Conservation (phyloP, 2,329 filamentous ascomycete species). For the Botrytis squamosa region DNA sequence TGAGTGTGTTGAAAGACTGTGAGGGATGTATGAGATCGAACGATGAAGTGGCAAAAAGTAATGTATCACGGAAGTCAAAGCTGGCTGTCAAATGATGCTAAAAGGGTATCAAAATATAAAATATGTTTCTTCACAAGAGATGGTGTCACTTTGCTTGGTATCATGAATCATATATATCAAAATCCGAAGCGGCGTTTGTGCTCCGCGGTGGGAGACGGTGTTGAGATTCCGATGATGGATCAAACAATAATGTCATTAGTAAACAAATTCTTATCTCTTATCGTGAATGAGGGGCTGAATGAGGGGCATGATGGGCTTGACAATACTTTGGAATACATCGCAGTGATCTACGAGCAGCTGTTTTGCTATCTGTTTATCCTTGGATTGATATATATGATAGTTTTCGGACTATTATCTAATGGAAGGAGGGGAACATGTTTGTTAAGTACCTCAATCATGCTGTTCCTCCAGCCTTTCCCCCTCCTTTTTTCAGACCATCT, state of each 20-base stretch:
- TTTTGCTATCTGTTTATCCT: not conserved
- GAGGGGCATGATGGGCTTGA: not conserved
- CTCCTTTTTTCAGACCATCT: not conserved
- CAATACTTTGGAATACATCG: not conserved
- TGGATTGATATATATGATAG: too few species aligned
- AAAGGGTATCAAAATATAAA: not conserved
- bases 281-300: slow-evolving; percentile 19
- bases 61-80: not conserved
- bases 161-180: slow-evolving; percentile 17
- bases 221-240: slow-evolving; percentile 16
- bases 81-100: not conserved
- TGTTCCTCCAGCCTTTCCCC: not conserved
- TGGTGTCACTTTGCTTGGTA: not conserved
- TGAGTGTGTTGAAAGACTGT: slow-evolving; percentile 25
- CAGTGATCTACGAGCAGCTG: not conserved
- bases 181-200: slow-evolving; percentile 1
- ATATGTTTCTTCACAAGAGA: not conserved
- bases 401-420: not conserved
- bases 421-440: not conserved
- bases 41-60: slow-evolving; percentile 3
- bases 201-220: slow-evolving; percentile 20
- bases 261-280: slow-evolving; percentile 20
- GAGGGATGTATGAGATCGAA: not conserved
- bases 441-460: not conserved
- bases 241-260: slow-evolving; percentile 11